Conservation (phyloP, 495 filamentous ascomycete genomes). For the Penicillium parvum region DNA sequence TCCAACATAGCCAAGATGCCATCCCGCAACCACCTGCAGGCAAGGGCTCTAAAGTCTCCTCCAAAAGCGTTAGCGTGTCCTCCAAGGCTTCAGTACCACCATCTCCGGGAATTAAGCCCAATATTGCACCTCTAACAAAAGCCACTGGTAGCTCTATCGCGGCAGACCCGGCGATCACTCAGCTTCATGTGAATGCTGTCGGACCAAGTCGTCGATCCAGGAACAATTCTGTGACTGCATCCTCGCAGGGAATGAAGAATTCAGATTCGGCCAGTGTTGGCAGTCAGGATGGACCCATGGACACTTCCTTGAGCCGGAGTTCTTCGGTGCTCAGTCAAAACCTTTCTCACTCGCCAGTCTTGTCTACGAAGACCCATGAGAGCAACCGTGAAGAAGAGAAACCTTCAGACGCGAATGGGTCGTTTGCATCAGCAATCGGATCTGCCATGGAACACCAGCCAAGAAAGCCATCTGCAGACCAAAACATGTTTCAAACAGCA, state of each 20-base stretch:
- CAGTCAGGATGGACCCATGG: slow-evolving; percentile 28
- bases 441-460: slow-evolving; percentile 22
- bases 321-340: slow-evolving; percentile 31
- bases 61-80: slow-evolving; percentile 48
- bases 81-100: slow-evolving; percentile 49
- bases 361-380: slow-evolving; percentile 28
- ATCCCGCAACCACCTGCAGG: slow-evolving; percentile 34
- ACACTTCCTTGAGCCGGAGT: slow-evolving; percentile 25
- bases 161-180: slow-evolving; percentile 44
- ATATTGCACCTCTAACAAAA: slow-evolving; percentile 43
- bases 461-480: slow-evolving; percentile 24
- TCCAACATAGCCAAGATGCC: slow-evolving; percentile 30
- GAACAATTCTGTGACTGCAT: slow-evolving; percentile 31
- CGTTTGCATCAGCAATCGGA: slow-evolving; percentile 11
- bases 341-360: slow-evolving; percentile 32
- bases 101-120: slow-evolving; percentile 36
- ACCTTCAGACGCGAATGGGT: slow-evolving; percentile 13
- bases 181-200: slow-evolving; percentile 54
- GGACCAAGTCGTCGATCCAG: slow-evolving; percentile 36
- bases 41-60: slow-evolving; percentile 52
- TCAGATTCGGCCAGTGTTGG: slow-evolving; percentile 30
- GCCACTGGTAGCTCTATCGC: slow-evolving; percentile 34
- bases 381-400: slow-evolving; percentile 23
- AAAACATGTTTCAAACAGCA: slow-evolving; percentile 15
- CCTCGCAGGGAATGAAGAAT: slow-evolving; percentile 24